A percentile compares a stretch with the other conserved stretches of the same genome.
Conservation (phyloP, 805 yeast species). For the Komagataella pseudopastoris region DNA sequence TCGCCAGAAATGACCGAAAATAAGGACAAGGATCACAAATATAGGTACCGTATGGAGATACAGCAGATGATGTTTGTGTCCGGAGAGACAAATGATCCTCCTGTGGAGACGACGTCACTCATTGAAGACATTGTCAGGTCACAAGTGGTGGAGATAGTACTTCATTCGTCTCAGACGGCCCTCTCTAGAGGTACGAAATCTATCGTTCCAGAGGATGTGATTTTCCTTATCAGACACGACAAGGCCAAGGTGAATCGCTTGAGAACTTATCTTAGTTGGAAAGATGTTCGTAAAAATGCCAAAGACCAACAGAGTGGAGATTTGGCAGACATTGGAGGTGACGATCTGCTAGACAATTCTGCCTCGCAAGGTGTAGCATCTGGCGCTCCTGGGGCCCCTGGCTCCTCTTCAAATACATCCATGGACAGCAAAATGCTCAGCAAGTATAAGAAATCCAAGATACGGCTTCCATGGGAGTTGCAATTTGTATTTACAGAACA, state of each 20-base stretch:
- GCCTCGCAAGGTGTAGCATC: constrained; percentile 25
- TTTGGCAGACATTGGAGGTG: constrained; percentile 19
- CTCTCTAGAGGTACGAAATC: constrained; percentile 69
- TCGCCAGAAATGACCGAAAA: constrained; percentile 3
- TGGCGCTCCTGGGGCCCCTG: constrained; percentile 21
- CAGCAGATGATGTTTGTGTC: constrained; percentile 99
- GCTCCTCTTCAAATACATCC: constrained; percentile 13
- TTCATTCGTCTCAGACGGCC: constrained; percentile 71
- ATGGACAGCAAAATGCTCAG: constrained; percentile 33
- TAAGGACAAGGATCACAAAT: constrained; percentile 22
- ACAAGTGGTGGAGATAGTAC: constrained; percentile 75
- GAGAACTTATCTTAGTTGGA: constrained; percentile 90
- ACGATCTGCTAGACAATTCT: constrained; percentile 18
- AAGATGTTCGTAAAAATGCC: constrained; percentile 80
- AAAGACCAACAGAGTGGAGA: constrained; percentile 41
- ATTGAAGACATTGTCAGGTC: constrained; percentile 93
- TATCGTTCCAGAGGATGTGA: constrained; percentile 85
- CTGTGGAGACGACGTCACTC: constrained; percentile 79
- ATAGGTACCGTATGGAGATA: constrained; percentile 80
- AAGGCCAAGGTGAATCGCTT: constrained; percentile 86
- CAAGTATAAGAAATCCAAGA: constrained; percentile 60
- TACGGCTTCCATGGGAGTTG: constrained; percentile 89
- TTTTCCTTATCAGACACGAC: constrained; percentile 84
- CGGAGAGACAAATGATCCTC: constrained; percentile 93
- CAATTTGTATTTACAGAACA: constrained; percentile 90